Base-by-base conservation (phyloP, 768 basidiomycete genomes). In the Cyclocybe aegerita region DNA sequence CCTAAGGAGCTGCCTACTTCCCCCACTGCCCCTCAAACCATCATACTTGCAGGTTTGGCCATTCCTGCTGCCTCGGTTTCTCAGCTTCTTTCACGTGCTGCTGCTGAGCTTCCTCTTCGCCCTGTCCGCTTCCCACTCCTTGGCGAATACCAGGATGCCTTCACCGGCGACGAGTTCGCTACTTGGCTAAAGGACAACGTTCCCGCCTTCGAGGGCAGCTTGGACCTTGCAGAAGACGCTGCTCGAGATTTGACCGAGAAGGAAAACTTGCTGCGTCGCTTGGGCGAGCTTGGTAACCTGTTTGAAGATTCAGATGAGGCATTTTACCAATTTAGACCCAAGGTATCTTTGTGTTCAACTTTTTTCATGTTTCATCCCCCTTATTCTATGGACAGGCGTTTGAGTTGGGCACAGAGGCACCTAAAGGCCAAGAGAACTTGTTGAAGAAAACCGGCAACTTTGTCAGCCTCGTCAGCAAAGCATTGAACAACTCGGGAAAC, bases 131-230 rank as follows among this genome's bases (percentile, higher is more conserved):
- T 93, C 70, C 86, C 92, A 1, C 70, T 93, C 10, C 62, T 93
- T 9, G 91, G 91, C 40, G 90, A 93, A 71, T 93, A 93, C 55
- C 76, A 84, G 29, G 87, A 91, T 50, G 86, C 88, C 51, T 95
- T 96, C 68, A 85, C 83, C 11, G 94, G 94, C 29, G 92, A 93
- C 37, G 93, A 96, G 56, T 86, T 97, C 55, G 88, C 87, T 7
- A 76, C 79, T 4, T 97, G 93, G 93, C 67, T 97, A 49, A 82
- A 83, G 50, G 80, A 78, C 50, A 85, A 89, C 55, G 84, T 95
- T 2, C 80, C 82, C 53, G 90, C 81, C 7, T 87, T 96, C 54
- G 85, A 80, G 12, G 89, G 87, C 14, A 87, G 77, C 64, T 69
- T 90, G 48, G 92, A 94, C 51, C 75, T 80, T 39, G 91, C 91